Evolutionary conservation across 768 basidiomycete genomes (phyloP).

Genomic region (Jaapia argillacea): DNA sequence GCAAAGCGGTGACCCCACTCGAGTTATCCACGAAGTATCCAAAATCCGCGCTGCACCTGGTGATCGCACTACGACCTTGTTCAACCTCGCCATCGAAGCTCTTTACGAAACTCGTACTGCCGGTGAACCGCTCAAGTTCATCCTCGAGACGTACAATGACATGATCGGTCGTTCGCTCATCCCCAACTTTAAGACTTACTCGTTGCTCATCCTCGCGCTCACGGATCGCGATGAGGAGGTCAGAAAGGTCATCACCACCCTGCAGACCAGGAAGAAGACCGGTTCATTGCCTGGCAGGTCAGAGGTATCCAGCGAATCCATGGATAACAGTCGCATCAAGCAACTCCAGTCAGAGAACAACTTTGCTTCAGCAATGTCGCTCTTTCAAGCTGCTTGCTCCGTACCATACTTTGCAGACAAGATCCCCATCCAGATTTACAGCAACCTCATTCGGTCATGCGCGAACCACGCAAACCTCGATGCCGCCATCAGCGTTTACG

Average conservation of each 20-base stretch:
- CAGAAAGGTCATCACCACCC: constrained; percentile 27
- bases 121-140: constrained; percentile 43
- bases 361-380: constrained; percentile 55
- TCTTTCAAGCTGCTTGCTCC: constrained; percentile 55
- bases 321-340: constrained; percentile 29
- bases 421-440: constrained; percentile 33
- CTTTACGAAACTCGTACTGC: constrained; percentile 32
- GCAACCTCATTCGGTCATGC: constrained; percentile 50
- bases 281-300: constrained; percentile 18
- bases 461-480: constrained; percentile 46
- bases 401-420: constrained; percentile 19
- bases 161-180: constrained; percentile 52
- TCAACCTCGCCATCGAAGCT: constrained; percentile 53
- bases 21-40: too few species aligned
- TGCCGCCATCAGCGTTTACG: constrained; percentile 55
- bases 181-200: constrained; percentile 58
- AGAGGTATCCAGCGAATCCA: constrained; percentile 10
- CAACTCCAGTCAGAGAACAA: constrained; percentile 55
- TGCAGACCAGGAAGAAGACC: constrained; percentile 33
- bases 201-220: constrained; percentile 48
- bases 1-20: too few species aligned
- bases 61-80: constrained; percentile 13
- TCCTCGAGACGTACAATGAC: constrained; percentile 63
- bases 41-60: too few species aligned
- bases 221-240: constrained; percentile 63